Conservation (phyloP, 2,329 filamentous ascomycete genomes). For the Phialophora expanda region DNA sequence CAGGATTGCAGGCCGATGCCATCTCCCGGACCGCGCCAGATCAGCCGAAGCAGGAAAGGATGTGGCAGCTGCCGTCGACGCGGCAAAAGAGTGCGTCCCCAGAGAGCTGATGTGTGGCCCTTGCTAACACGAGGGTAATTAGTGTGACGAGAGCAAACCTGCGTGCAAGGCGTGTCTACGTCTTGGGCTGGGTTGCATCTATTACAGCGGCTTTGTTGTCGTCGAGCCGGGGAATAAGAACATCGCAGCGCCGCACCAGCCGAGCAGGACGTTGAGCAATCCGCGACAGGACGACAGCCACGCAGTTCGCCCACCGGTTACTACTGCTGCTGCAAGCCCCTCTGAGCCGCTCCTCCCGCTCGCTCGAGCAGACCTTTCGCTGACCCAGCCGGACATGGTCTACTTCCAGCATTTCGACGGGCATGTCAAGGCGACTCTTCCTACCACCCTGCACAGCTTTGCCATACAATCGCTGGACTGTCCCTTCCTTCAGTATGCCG, state of each 20-base stretch:
- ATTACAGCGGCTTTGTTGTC: constrained; percentile 14
- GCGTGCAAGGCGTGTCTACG: constrained; percentile 16
- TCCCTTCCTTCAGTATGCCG: constrained; percentile 8
- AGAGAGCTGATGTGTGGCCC: not conserved
- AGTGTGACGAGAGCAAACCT: constrained; percentile 26
- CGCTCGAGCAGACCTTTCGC: not conserved
- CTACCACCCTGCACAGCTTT: not conserved
- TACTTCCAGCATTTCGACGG: constrained; percentile 26
- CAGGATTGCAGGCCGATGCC: not conserved
- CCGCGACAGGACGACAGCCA: not conserved
- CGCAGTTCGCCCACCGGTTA: not conserved
- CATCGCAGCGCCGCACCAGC: not conserved
- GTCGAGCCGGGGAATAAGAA: not conserved
- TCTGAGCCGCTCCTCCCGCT: not conserved
- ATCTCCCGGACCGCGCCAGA: not conserved
- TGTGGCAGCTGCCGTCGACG: not conserved
- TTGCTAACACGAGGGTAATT: constrained; percentile 3
- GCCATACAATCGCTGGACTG: not conserved
- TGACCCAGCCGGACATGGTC: not conserved
- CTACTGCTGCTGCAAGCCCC: too few relatives aligned
- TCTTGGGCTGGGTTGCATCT: constrained; percentile 16
- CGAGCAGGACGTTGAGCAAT: not conserved
- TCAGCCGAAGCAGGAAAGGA: not conserved
- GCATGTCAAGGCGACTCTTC: constrained; percentile 12
- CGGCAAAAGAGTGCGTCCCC: not conserved